Evolutionary conservation across 2,329 filamentous ascomycete genomes (phyloP).

Genomic region (Fusarium sp.): DNA sequence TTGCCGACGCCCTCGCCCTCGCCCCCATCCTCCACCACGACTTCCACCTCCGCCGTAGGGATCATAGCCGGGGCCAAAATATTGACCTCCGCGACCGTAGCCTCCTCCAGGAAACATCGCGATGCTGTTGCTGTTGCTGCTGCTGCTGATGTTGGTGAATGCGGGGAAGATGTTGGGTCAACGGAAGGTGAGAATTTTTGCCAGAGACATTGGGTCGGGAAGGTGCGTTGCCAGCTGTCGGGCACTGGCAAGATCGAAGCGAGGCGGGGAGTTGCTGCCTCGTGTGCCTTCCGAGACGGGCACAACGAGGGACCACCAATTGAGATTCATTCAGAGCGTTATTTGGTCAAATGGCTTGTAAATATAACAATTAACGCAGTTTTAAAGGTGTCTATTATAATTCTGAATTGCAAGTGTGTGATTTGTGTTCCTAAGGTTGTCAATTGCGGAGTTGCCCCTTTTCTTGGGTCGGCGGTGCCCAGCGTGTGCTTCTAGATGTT

Average conservation of each 20-base stretch:
- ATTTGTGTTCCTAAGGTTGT: background rate
- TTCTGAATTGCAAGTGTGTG: background rate
- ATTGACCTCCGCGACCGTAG: background rate
- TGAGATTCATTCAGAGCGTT: background rate
- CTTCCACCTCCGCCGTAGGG: background rate
- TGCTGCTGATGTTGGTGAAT: background rate
- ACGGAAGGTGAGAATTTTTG: background rate
- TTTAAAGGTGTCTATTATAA: background rate
- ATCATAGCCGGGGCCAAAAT: background rate
- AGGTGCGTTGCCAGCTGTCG: background rate
- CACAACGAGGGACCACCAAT: background rate
- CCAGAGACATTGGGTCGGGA: background rate
- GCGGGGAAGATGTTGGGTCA: background rate
- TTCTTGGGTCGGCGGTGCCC: background rate
- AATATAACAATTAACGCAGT: background rate
- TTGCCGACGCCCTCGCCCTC: background rate
- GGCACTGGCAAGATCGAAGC: background rate
- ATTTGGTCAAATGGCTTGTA: background rate
- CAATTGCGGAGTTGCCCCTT: background rate
- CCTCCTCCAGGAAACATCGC: background rate
- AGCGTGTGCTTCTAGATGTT: background rate
- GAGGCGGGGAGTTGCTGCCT: background rate
- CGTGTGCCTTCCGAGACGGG: background rate
- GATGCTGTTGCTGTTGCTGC: background rate
- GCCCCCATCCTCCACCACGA: background rate